Base-by-base conservation (phyloP, 345 rosid species). In the Gossypium thurberi region DNA sequence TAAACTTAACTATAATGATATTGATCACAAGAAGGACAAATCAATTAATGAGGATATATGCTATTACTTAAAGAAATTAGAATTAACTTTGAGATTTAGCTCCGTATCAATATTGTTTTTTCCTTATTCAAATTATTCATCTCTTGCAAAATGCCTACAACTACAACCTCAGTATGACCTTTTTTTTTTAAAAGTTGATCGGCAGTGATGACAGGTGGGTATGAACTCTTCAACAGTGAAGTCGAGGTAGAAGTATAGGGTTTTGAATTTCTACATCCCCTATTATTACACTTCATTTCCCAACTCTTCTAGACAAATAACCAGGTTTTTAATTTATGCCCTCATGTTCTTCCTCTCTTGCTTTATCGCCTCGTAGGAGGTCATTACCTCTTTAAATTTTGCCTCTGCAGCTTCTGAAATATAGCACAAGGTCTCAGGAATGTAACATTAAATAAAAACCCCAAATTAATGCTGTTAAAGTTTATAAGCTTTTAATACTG, bases 361-460 rank as follows among this genome's bases (percentile, higher is more conserved):
- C 81, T 90, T 92, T 66, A 92, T 88, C 70, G 98, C 94, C 82
- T 94, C 98, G 46, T 94, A 94, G 7, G 98, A 94, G 60, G 65
- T 72, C 85, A 94, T 86, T 28, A 92, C 94, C 79, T 94, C 97
- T 83, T 94, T 94, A 83, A 94, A 94, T 85, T 89, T 94, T 2
- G 86, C 91, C 85, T 92, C 98, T 3, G 98, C 98, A 11, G 71
- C 89, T 71, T 80, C 97, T 94, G 94, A 79, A 86, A 62, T 58
- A n/a, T 18, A 46, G 13, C 10, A 53, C 21, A 78, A 55, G 46
- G 25, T 8, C 18, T 42, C 7, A 20, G 37, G 51, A 47, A 25
- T 55, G 23, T 15, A 60, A 12, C 37, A 61, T 74, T 21, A 20
- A 28, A n/a, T 65, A 61, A 15, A 50, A 56, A 33, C 23, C 15